Conservation (phyloP, 2,329 filamentous ascomycete species). For the Aspergillus fumigatus region DNA sequence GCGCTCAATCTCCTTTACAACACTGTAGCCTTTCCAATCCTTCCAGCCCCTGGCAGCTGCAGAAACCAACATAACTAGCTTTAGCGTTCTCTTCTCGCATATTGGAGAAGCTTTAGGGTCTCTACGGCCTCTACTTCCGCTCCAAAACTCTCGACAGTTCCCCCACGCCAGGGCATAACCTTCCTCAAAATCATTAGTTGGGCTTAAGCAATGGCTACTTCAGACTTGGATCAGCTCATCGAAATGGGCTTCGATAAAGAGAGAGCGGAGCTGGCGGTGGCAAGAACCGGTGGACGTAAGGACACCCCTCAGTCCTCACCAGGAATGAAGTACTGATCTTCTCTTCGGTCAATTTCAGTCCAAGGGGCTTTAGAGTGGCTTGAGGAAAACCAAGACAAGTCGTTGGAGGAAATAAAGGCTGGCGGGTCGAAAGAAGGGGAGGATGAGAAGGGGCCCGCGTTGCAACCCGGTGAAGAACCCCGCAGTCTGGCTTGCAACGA, state of each 20-base stretch:
- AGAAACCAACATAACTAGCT: background rate
- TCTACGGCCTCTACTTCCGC: background rate
- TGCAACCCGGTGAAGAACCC: constrained; percentile 67
- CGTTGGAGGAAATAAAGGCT: constrained; percentile 72
- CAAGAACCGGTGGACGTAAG: constrained; percentile 75
- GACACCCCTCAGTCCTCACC: constrained; percentile 11
- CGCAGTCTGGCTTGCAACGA: constrained; percentile 89
- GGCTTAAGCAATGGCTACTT: constrained; percentile 32
- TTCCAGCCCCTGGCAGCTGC: background rate
- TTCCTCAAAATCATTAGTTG: background rate
- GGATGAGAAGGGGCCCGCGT: constrained; percentile 57
- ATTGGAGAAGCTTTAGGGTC: background rate
- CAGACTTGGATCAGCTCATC: constrained; percentile 57
- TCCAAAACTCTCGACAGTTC: background rate
- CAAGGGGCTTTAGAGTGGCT: constrained; percentile 92
- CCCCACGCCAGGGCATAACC: background rate
- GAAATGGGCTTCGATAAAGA: constrained; percentile 78
- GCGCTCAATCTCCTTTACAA: background rate
- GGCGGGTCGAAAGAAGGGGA: constrained; percentile 50
- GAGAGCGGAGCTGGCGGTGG: constrained; percentile 76
- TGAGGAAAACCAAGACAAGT: constrained; percentile 82
- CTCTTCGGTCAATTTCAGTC: constrained; percentile 49
- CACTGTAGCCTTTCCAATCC: background rate
- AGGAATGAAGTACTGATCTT: background rate
- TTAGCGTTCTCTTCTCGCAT: constrained; percentile 1